Evolutionary conservation across 768 basidiomycete genomes (phyloP).

Genomic region (Hygrocybe punicea): DNA sequence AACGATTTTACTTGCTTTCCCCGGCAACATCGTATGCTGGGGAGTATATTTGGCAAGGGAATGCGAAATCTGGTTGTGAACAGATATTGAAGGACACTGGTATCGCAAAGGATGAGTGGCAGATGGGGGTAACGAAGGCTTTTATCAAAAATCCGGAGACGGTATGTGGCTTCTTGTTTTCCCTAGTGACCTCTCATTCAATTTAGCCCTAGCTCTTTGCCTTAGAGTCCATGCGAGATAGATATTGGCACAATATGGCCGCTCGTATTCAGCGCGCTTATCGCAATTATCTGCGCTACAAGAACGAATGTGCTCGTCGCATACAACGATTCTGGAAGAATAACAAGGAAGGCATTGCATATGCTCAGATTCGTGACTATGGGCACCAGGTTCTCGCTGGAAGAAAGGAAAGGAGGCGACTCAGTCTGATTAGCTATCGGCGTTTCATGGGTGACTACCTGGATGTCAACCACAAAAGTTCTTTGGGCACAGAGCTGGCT

Average conservation of each 20-base stretch:
- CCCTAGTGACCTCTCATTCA: slow-evolving; percentile 5
- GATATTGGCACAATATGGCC: slow-evolving; percentile 99
- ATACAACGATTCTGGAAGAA: slow-evolving; percentile 99
- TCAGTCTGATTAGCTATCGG: slow-evolving; percentile 89
- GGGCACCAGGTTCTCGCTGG: slow-evolving; percentile 90
- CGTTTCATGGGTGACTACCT: slow-evolving; percentile 97
- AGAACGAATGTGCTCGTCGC: slow-evolving; percentile 88
- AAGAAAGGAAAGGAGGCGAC: slow-evolving; percentile 90
- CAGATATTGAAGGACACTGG: slow-evolving; percentile 93
- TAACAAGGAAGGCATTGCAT: slow-evolving; percentile 90
- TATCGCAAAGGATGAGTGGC: slow-evolving; percentile 96
- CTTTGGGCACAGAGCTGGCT: slow-evolving; percentile 74
- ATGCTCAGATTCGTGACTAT: slow-evolving; percentile 87
- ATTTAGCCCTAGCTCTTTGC: slow-evolving; percentile 76
- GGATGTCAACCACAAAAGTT: slow-evolving; percentile 75
- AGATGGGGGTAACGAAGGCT: slow-evolving; percentile 97
- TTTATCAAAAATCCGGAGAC: slow-evolving; percentile 99
- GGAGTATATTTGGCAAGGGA: slow-evolving; percentile 95
- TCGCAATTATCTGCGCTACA: slow-evolving; percentile 93
- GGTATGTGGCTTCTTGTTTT: slow-evolving; percentile 41
- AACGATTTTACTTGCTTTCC: slow-evolving; percentile 94
- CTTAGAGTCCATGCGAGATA: slow-evolving; percentile 96
- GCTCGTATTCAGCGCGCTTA: slow-evolving; percentile 93
- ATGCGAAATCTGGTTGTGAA: slow-evolving; percentile 86
- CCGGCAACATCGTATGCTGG: slow-evolving; percentile 96